Percentiles rank a stretch among this genome's conserved stretches.
Evolutionary conservation across 2,329 filamentous ascomycete species (phyloP).

Genomic region (Monilinia polystroma): DNA sequence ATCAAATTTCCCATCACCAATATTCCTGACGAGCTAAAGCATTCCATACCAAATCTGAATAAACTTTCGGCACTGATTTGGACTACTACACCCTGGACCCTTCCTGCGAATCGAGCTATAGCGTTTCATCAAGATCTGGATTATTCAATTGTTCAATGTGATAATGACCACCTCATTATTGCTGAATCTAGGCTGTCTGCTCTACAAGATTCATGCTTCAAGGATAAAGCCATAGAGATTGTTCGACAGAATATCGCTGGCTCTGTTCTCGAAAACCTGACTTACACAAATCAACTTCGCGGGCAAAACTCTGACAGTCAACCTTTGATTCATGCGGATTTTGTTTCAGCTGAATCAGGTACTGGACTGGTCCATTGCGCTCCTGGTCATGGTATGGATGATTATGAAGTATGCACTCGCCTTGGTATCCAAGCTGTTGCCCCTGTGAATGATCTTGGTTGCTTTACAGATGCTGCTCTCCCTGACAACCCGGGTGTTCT

Average conservation of each 20-base stretch:
- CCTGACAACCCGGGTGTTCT: slow-evolving; percentile 66
- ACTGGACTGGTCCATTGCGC: slow-evolving; percentile 94
- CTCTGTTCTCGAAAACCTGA: slow-evolving; percentile 60
- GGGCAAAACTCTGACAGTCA: slow-evolving; percentile 57
- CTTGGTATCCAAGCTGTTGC: slow-evolving; percentile 73
- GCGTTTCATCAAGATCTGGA: slow-evolving; percentile 73
- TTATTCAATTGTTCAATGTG: slow-evolving; percentile 66
- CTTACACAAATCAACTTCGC: slow-evolving; percentile 71
- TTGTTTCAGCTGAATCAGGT: slow-evolving; percentile 87
- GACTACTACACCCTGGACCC: slow-evolving; percentile 98
- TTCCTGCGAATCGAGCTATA: slow-evolving; percentile 89
- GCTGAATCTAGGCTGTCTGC: slow-evolving; percentile 68
- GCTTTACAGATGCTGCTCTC: slow-evolving; percentile 77
- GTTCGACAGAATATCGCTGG: slow-evolving; percentile 61
- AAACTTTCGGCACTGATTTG: slow-evolving; percentile 81
- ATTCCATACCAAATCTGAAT: slow-evolving; percentile 44
- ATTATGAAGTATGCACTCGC: slow-evolving; percentile 77
- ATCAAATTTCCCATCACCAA: slow-evolving; percentile 70
- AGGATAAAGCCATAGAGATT: slow-evolving; percentile 41
- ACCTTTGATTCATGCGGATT: slow-evolving; percentile 77
- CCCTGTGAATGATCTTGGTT: slow-evolving; percentile 78
- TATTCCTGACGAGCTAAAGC: slow-evolving; percentile 46
- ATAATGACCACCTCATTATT: slow-evolving; percentile 63
- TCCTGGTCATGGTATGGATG: slow-evolving; percentile 94
- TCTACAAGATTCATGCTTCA: slow-evolving; percentile 49